Percentiles rank a stretch among this genome's conserved stretches.
Evolutionary conservation across 2,329 filamentous ascomycete genomes (phyloP).

Genomic region (Aspergillus transmontanensis): DNA sequence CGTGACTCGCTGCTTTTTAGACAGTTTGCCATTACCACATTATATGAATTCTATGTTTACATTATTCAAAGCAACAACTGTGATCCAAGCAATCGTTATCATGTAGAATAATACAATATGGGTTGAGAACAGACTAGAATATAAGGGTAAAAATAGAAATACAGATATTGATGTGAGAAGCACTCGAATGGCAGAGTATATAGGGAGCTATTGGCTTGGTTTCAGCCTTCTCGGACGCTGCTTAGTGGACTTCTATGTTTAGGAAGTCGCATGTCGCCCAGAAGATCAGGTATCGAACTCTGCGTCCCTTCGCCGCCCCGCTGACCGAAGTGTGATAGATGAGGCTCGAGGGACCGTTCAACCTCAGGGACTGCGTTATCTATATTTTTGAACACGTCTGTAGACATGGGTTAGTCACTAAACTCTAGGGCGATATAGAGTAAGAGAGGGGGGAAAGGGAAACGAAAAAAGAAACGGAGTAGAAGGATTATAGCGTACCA

Average conservation of each 20-base stretch:
- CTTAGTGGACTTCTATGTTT: slow-evolving; percentile 39
- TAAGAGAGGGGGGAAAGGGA: neutral
- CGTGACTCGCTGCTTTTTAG: neutral
- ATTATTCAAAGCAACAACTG: neutral
- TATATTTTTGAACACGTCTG: slow-evolving; percentile 46
- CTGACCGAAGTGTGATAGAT: slow-evolving; percentile 46
- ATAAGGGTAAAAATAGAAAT: neutral
- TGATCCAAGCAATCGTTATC: neutral
- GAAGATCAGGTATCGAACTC: slow-evolving; percentile 34
- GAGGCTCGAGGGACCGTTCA: slow-evolving; percentile 42
- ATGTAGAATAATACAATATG: neutral
- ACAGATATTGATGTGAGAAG: neutral
- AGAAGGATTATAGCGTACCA: slow-evolving; percentile 52
- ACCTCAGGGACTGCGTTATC: slow-evolving; percentile 41
- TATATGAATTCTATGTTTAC: neutral
- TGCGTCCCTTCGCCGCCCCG: slow-evolving; percentile 33
- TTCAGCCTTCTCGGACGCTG: slow-evolving; percentile 32
- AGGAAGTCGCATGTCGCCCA: slow-evolving; percentile 41
- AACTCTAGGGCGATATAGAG: neutral
- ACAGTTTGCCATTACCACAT: neutral
- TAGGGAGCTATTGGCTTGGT: neutral
- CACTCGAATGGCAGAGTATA: neutral
- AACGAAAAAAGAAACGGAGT: neutral
- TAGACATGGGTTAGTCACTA: slow-evolving; percentile 15
- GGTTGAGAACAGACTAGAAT: neutral